Evolutionary conservation across 2,329 filamentous ascomycete genomes (phyloP).

Genomic region (Talaromyces sp.): DNA sequence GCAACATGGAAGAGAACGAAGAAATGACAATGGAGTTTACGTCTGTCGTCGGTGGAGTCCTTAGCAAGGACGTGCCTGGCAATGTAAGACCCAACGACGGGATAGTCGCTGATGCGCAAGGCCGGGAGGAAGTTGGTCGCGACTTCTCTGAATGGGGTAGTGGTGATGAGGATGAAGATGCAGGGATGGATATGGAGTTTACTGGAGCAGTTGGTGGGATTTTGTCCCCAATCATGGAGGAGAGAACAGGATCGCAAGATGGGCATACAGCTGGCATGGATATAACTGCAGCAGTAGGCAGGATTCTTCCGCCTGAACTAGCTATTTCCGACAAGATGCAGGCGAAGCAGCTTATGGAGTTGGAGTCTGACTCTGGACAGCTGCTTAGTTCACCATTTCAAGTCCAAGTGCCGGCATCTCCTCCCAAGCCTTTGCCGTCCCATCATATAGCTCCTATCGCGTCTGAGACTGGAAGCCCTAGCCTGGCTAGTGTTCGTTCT

Average conservation of each 20-base stretch:
- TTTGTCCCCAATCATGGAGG: slow-evolving; percentile 32
- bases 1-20: slow-evolving; percentile 36
- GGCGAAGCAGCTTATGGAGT: slow-evolving; percentile 56
- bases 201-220: slow-evolving; percentile 45
- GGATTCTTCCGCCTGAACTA: slow-evolving; percentile 49
- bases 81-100: neutral
- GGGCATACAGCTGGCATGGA: slow-evolving; percentile 60
- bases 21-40: slow-evolving; percentile 48
- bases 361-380: slow-evolving; percentile 50
- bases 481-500: slow-evolving; percentile 48
- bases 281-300: slow-evolving; percentile 59
- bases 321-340: slow-evolving; percentile 41
- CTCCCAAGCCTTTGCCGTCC: slow-evolving; percentile 24
- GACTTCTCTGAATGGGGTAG: slow-evolving; percentile 22
- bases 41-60: slow-evolving; percentile 40
- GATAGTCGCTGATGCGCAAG: slow-evolving; percentile 11
- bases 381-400: slow-evolving; percentile 45
- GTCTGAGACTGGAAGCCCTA: slow-evolving; percentile 52
- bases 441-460: slow-evolving; percentile 38
- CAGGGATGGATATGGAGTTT: slow-evolving; percentile 57
- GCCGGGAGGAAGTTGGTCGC: slow-evolving; percentile 19
- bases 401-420: slow-evolving; percentile 29
- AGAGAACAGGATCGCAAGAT: slow-evolving; percentile 35
- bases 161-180: slow-evolving; percentile 27
- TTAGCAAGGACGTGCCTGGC: slow-evolving; percentile 26